A percentile compares a stretch with the other conserved stretches of the same genome.
Evolutionary conservation across 305 asterid genomes (phyloP).

Genomic region (Stenogyne calaminthoides): DNA sequence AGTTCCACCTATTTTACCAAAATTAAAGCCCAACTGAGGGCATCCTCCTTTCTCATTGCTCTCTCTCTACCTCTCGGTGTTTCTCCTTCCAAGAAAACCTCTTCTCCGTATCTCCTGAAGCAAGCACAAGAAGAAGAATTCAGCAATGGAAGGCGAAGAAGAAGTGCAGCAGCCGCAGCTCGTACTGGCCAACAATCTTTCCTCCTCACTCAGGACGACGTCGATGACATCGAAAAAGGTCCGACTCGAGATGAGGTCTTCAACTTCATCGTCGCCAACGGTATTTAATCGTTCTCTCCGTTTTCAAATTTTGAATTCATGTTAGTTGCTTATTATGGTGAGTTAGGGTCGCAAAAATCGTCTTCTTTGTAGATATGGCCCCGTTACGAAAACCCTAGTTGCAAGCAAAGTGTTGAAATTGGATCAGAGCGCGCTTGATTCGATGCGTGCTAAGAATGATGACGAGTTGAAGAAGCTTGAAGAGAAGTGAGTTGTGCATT

Average conservation of each 20-base stretch:
- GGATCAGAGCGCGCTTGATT: conserved; percentile 70
- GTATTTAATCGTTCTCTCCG: conserved; percentile 37
- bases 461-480: conserved; percentile 73
- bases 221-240: conserved; percentile 87
- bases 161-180: conserved; percentile 85
- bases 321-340: background rate
- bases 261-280: conserved; percentile 65
- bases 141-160: conserved; percentile 75
- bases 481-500: conserved; percentile 55
- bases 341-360: background rate
- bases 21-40: background rate
- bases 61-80: too few species aligned
- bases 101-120: background rate
- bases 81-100: conserved; percentile 32
- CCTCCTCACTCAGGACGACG: conserved; percentile 70
- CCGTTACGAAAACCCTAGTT: conserved; percentile 76
- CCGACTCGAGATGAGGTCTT: conserved; percentile 92
- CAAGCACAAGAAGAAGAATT: background rate
- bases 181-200: conserved; percentile 76
- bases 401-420: conserved; percentile 53
- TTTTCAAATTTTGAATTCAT: background rate
- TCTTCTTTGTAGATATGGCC: conserved; percentile 60
- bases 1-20: too few species aligned
- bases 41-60: background rate
- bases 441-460: conserved; percentile 66